Evolutionary conservation across 169 alveolate genomes (phyloP).

Genomic region (Eimeria praecox): DNA sequence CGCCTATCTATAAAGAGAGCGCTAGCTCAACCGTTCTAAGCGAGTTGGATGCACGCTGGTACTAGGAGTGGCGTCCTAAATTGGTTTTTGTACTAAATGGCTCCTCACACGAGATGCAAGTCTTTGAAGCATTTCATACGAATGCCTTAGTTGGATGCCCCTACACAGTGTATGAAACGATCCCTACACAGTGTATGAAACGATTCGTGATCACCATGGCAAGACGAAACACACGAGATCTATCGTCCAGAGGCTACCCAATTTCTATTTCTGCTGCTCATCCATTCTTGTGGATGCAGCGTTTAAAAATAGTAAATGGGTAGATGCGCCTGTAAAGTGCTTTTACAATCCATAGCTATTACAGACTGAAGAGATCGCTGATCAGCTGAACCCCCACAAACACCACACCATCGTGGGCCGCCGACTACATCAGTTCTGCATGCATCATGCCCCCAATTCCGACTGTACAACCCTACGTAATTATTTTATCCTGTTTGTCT

Average conservation of each 20-base stretch:
- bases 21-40: background rate
- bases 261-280: conserved; percentile 24
- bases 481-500: conserved; percentile 1
- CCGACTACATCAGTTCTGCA: conserved; percentile 60
- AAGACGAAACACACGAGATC: background rate
- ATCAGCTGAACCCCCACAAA: conserved; percentile 75
- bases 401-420: conserved; percentile 79
- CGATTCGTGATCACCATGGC: background rate
- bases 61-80: background rate
- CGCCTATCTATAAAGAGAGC: background rate
- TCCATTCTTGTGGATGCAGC: background rate
- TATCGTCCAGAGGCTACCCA: background rate
- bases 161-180: background rate
- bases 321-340: background rate
- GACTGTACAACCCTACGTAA: background rate
- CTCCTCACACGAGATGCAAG: background rate
- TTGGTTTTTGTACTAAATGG: background rate
- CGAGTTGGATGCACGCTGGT: background rate
- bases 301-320: background rate
- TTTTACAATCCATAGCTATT: background rate
- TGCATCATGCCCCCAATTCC: conserved; percentile 45
- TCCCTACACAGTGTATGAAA: background rate
- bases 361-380: conserved; percentile 16
- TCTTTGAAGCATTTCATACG: background rate
- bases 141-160: background rate